Conservation (phyloP, 1,284 basidiomycete species). For the Cutaneotrichosporon cutaneum region DNA sequence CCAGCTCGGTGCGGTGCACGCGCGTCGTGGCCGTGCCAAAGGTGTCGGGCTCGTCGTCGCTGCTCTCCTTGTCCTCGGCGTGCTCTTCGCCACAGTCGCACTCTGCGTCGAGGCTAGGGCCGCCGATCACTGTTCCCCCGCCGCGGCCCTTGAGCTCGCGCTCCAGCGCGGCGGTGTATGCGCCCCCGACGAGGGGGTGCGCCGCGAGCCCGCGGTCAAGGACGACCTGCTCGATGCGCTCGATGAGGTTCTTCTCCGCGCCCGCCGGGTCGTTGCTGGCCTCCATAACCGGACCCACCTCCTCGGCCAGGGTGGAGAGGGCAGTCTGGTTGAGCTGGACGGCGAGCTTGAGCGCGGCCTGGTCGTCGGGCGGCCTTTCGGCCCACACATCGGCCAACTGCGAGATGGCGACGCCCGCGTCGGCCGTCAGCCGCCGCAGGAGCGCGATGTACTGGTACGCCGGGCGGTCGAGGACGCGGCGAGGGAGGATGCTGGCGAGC, state of each 20-base stretch:
- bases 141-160: conserved; percentile 5
- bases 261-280: conserved; percentile 6
- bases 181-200: conserved; percentile 2
- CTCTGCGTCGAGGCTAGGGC: background rate
- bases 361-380: conserved; percentile 2
- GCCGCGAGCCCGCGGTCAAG: background rate
- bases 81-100: background rate
- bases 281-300: conserved; percentile 9
- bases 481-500: conserved; percentile 12
- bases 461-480: conserved; percentile 15
- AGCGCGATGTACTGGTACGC: conserved; percentile 37
- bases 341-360: background rate
- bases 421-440: conserved; percentile 36
- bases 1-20: background rate
- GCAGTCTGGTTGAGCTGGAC: conserved; percentile 6
- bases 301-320: conserved; percentile 1
- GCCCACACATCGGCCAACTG: conserved; percentile 44
- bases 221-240: conserved; percentile 18
- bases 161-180: background rate
- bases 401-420: conserved; percentile 35
- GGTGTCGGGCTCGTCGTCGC: background rate
- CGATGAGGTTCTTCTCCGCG: conserved; percentile 17
- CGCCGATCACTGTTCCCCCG: background rate
- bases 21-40: background rate
- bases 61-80: background rate